Evolutionary conservation across 1,139 yeast genomes (phyloP).

Genomic region (Maudiozyma humilis): DNA sequence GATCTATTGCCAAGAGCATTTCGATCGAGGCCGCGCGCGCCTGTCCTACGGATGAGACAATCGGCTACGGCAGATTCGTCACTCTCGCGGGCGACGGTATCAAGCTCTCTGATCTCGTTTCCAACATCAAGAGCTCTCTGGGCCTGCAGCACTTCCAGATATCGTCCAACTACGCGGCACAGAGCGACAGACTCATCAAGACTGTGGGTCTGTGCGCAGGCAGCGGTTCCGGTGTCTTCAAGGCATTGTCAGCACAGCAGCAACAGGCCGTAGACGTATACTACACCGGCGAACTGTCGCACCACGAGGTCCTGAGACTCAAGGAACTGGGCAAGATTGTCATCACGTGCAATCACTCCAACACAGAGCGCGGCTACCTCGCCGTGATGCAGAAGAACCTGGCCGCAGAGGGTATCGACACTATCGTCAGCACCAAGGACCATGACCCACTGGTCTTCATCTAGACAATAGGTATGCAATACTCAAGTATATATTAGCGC

Average conservation of each 20-base stretch:
- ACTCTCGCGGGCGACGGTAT: conserved; percentile 38
- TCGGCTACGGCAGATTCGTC: conserved; percentile 81
- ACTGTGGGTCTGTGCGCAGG: conserved; percentile 93
- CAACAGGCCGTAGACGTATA: conserved; percentile 66
- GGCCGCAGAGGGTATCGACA: conserved; percentile 34
- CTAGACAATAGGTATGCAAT: conserved; percentile 6
- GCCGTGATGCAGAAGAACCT: conserved; percentile 43
- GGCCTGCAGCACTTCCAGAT: conserved; percentile 55
- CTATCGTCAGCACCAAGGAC: conserved; percentile 44
- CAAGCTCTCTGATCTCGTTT: conserved; percentile 40
- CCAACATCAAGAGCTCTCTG: conserved; percentile 47
- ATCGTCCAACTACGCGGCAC: conserved; percentile 39
- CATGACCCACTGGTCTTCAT: conserved; percentile 42
- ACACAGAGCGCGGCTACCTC: conserved; percentile 85
- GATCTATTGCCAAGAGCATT: conserved; percentile 11
- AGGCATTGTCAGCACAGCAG: conserved; percentile 17
- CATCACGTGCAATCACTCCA: conserved; percentile 77
- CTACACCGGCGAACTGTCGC: conserved; percentile 88
- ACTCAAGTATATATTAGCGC: not conserved
- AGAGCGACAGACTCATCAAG: conserved; percentile 34
- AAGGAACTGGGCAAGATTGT: conserved; percentile 69
- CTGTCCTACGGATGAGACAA: conserved; percentile 30
- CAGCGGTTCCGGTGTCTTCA: conserved; percentile 66
- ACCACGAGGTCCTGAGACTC: conserved; percentile 73
- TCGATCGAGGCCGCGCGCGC: conserved; percentile 34